Evolutionary conservation across 78 protist species (phyloP), one percentile per base, ranked within the genome.

Genomic region (Tieghemostelium lacteum): DNA sequence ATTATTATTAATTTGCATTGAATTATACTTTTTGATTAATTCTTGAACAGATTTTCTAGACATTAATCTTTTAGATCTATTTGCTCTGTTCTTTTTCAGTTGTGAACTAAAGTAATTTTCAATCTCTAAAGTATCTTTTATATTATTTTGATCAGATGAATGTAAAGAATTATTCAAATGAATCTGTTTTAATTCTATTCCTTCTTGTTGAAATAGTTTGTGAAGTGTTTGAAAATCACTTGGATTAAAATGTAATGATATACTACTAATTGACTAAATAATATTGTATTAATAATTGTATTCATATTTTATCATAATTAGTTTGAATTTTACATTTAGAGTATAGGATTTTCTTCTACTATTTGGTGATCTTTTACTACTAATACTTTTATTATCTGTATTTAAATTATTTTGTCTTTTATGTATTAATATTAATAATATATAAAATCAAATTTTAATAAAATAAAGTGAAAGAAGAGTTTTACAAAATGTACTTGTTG

Each of bases 101-200:
- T n/a, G n/a, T n/a, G n/a, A n/a, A n/a, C n/a, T n/a, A n/a, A n/a
- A n/a, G n/a, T n/a, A n/a, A n/a, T n/a, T n/a, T n/a, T n/a, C n/a
- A n/a, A n/a, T n/a, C n/a, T n/a, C n/a, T n/a, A n/a, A n/a, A n/a
- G n/a, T n/a, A n/a, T n/a, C n/a, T n/a, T n/a, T n/a, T n/a, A n/a
- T n/a, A n/a, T n/a, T n/a, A n/a, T n/a, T n/a, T n/a, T n/a, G n/a
- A n/a, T 63, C 40, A 34, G 29, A 49, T 63, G 34, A 63, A 36
- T 36, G 29, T 33, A 36, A 29, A 36, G 26, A 34, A n/a, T 75
- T 62, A 16, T 62, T 34, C 16, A 62, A 45, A 45, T 75, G 86
- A 45, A 75, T 58, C 16, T 60, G 61, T 75, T 63, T 75, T 62
- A 75, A 31, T 37, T 65, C 67, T 19, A 60, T 58, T 31, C 39